These are phyloP conservation scores for Aspergillus sp. DNA, from an alignment of 2,329 filamentous ascomycete genomes.

Conservation along the genomic window DNA sequence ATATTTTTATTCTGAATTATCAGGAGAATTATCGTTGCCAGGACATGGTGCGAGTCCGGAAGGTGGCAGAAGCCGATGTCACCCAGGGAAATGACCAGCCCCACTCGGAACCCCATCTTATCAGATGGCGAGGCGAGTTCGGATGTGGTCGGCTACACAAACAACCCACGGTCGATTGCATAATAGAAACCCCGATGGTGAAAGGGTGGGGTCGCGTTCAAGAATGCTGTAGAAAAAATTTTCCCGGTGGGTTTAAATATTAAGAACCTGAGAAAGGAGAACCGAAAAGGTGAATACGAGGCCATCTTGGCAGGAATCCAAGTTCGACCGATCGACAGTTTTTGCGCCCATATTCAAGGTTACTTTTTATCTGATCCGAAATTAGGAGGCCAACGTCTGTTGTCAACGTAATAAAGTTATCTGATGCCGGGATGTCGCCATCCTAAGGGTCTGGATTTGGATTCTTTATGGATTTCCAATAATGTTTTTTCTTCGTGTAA, in stretches of 20 bases:
- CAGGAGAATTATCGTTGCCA: neutral
- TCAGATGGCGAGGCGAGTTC: neutral
- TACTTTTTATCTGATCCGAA: constrained; percentile 12
- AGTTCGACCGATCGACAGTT: neutral
- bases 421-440: neutral
- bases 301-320: neutral
- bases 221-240: neutral
- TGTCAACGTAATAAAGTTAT: constrained; percentile 4
- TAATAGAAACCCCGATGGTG: neutral
- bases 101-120: neutral
- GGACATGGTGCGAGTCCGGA: neutral
- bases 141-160: neutral
- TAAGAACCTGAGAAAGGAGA: no score
- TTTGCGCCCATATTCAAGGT: neutral
- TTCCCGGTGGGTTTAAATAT: neutral
- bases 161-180: neutral
- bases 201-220: neutral
- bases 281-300: neutral
- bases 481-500: no score
- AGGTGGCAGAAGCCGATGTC: neutral
- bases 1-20: neutral
- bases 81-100: neutral
- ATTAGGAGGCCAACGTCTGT: neutral
- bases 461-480: neutral
- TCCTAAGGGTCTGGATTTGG: neutral